A percentile compares a stretch with the other conserved stretches of the same genome.
These are phyloP conservation scores for Penstemon barbatus DNA, from an alignment of 257 asterid genomes.

Conservation along the genomic window DNA sequence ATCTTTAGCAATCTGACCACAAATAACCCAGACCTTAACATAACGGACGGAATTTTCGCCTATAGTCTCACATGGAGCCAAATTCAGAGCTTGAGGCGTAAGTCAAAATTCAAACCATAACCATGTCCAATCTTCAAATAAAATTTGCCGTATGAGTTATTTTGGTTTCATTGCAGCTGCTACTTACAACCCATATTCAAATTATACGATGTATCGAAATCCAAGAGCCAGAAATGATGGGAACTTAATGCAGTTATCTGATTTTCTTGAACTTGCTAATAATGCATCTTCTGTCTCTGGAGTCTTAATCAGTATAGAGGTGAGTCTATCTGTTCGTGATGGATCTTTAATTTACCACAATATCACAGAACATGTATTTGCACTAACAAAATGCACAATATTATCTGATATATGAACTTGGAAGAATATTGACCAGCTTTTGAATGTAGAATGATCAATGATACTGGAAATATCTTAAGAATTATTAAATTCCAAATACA, in stretches of 20 bases:
- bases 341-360: conserved; percentile 6
- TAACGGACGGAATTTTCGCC: conserved; percentile 50
- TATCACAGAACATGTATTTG: conserved; percentile 9
- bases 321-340: conserved; percentile 34
- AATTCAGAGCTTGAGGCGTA: conserved; percentile 68
- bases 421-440: conserved; percentile 1
- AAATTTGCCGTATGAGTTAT: conserved; percentile 8
- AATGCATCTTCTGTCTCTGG: conserved; percentile 69
- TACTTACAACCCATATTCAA: conserved; percentile 44
- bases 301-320: conserved; percentile 69
- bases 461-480: neutral
- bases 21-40: conserved; percentile 51
- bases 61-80: conserved; percentile 71
- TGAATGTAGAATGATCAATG: conserved; percentile 1
- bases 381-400: neutral
- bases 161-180: conserved; percentile 55
- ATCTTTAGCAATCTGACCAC: conserved; percentile 36
- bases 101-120: conserved; percentile 30
- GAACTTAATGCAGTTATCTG: conserved; percentile 46
- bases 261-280: conserved; percentile 59
- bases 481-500: neutral
- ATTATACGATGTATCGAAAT: conserved; percentile 41
- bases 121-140: neutral
- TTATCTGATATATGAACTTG: conserved; percentile 2
- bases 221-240: conserved; percentile 48